These are phyloP conservation scores for Malus hybrid DNA, from an alignment of 331 rosid genomes.

Conservation along the genomic window DNA sequence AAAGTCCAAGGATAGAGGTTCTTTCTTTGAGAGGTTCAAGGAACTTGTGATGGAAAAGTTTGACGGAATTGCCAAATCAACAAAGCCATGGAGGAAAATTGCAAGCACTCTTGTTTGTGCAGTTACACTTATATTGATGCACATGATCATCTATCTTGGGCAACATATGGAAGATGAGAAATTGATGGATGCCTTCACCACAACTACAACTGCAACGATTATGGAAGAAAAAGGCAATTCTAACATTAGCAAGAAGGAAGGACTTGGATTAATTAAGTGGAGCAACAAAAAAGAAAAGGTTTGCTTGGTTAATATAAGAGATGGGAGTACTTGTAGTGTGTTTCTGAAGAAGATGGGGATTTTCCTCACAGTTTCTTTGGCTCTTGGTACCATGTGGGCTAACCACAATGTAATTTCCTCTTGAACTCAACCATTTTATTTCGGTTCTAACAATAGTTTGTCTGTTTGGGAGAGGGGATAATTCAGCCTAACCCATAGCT, in stretches of 20 bases:
- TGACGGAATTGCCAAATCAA: conserved; percentile 4
- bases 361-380: conserved; percentile 63
- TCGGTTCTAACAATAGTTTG: conserved; percentile 21
- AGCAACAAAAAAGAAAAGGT: conserved; percentile 5
- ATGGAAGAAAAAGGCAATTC: conserved; percentile 5
- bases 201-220: background rate
- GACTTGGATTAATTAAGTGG: background rate
- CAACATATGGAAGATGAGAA: conserved; percentile 27
- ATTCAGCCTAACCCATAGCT: conserved; percentile 12
- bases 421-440: conserved; percentile 11
- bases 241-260: conserved; percentile 13
- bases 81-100: conserved; percentile 38
- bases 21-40: conserved; percentile 24
- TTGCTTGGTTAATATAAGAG: conserved; percentile 32
- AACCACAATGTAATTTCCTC: conserved; percentile 38
- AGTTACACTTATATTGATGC: conserved; percentile 39
- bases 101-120: conserved; percentile 29
- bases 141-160: conserved; percentile 18
- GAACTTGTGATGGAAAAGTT: conserved; percentile 18
- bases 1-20: conserved; percentile 3
- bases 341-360: conserved; percentile 62
- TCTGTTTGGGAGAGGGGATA: conserved; percentile 15
- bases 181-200: background rate
- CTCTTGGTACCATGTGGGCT: conserved; percentile 84
- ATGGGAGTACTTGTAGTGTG: conserved; percentile 41